A percentile compares a stretch with the other conserved stretches of the same genome.
Evolutionary conservation across 2,329 filamentous ascomycete species (phyloP).

Genomic region (Alternaria sp.): DNA sequence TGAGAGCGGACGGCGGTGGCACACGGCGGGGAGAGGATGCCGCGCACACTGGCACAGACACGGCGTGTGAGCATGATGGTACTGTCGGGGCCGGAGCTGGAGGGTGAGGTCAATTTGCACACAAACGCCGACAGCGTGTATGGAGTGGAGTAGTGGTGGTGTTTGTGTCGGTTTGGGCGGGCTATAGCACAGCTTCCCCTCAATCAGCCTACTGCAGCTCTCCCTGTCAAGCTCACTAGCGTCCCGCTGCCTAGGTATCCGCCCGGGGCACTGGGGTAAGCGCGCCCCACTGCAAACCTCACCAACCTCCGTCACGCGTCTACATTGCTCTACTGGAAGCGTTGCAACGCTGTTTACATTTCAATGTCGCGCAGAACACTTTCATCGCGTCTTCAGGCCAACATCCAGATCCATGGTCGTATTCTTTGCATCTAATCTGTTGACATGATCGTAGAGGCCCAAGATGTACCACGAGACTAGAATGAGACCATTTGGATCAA

Average conservation of each 20-base stretch:
- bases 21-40: slow-evolving; percentile 24
- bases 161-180: slow-evolving; percentile 3
- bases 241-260: not conserved
- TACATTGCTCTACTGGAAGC: not conserved
- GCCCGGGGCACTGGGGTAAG: slow-evolving; percentile 18
- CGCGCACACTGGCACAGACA: slow-evolving; percentile 35
- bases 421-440: not conserved
- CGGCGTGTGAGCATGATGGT: slow-evolving; percentile 43
- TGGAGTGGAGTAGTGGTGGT: slow-evolving; percentile 1
- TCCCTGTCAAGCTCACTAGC: slow-evolving; percentile 22
- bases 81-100: not conserved
- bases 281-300: slow-evolving; percentile 10
- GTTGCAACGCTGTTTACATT: not conserved
- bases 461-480: not conserved
- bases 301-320: not conserved
- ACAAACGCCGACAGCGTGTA: not conserved
- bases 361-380: not conserved
- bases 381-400: not conserved
- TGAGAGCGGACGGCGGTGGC: slow-evolving; percentile 27
- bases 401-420: not conserved
- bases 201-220: slow-evolving; percentile 14
- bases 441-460: not conserved
- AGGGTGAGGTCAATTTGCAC: not conserved
- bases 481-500: not conserved
- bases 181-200: slow-evolving; percentile 14